Conservation (phyloP, 208 protist genomes). For the Trypanosoma melophagium region DNA sequence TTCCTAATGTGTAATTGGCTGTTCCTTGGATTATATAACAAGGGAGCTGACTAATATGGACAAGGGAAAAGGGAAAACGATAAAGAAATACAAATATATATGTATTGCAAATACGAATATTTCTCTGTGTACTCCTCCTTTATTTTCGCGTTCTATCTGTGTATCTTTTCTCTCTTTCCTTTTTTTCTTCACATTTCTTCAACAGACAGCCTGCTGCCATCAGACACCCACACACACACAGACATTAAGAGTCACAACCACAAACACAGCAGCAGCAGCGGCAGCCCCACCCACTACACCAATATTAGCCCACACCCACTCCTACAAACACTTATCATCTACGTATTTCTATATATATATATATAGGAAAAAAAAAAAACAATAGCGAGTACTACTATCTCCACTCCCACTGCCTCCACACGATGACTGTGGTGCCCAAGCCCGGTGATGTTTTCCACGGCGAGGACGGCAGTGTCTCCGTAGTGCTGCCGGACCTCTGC, state of each 20-base stretch:
- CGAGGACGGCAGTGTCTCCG: constrained; percentile 82
- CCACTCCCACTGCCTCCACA: too few relatives aligned
- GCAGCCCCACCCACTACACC: too few relatives aligned
- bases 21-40: constrained; percentile 15
- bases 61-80: background rate
- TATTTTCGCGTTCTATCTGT: background rate
- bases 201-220: background rate
- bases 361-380: too few relatives aligned
- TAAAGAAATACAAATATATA: background rate
- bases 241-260: too few relatives aligned
- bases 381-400: too few relatives aligned
- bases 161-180: background rate
- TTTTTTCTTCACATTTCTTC: constrained; percentile 5
- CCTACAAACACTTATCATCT: background rate
- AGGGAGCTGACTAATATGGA: too few relatives aligned
- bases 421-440: constrained; percentile 50
- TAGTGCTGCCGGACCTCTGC: constrained; percentile 87
- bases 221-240: too few relatives aligned
- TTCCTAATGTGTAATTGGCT: too few relatives aligned
- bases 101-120: too few relatives aligned
- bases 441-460: constrained; percentile 67
- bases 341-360: too few relatives aligned
- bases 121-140: background rate
- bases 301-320: too few relatives aligned
- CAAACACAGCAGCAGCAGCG: too few relatives aligned